phyloP scores from a whole-genome alignment of 441 rosid species.

The Populus trichocarpa region DNA sequence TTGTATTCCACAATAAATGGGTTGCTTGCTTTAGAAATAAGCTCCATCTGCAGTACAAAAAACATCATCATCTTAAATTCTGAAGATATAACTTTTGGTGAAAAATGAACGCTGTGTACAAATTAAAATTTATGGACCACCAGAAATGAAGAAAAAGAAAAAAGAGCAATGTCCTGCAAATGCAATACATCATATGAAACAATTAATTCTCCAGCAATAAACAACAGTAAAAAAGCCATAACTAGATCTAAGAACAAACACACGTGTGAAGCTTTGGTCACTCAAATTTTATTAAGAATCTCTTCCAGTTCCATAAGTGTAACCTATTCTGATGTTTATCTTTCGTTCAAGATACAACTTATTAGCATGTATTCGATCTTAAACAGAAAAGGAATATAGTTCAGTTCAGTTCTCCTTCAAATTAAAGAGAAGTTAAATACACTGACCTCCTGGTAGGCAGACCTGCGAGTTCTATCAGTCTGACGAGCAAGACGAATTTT shows the following conservation, averaged over 20 bases:
- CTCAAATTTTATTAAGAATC: not conserved
- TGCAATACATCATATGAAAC: not conserved
- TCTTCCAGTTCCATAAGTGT: not conserved
- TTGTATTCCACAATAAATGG: constrained; percentile 79
- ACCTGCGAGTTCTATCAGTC: constrained; percentile 82
- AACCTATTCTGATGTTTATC: not conserved
- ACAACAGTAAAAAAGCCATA: not conserved
- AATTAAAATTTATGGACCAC: not conserved
- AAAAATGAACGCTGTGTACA: not conserved
- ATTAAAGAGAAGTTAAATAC: not conserved
- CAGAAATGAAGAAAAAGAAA: not conserved
- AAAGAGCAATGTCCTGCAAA: not conserved
- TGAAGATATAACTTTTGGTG: not conserved
- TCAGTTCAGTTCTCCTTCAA: not conserved
- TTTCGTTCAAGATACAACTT: not conserved
- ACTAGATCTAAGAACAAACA: not conserved
- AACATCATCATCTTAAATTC: constrained; percentile 20
- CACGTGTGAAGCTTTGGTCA: not conserved
- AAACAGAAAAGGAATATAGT: not conserved
- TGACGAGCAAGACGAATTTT: constrained; percentile 92
- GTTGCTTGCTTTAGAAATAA: constrained; percentile 64
- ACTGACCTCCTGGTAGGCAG: constrained; percentile 89
- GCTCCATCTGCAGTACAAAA: constrained; percentile 64
- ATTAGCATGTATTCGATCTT: not conserved
- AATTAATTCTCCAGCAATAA: not conserved